A percentile compares a stretch with the other conserved stretches of the same genome.
Evolutionary conservation across 2,329 filamentous ascomycete species (phyloP).

Genomic region (Stagonosporopsis cucurbitacearum): DNA sequence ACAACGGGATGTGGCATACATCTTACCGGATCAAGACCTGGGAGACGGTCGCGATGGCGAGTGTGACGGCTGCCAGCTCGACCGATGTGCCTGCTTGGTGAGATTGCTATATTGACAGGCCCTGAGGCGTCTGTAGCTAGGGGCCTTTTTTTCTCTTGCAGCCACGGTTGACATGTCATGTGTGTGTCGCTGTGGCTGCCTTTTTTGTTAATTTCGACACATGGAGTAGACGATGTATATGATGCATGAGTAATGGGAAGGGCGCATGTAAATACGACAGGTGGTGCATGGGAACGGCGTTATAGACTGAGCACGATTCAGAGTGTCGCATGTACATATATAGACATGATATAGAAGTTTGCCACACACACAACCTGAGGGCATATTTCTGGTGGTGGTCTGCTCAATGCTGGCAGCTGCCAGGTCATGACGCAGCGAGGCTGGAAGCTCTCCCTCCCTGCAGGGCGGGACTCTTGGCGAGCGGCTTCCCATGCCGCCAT

Average conservation of each 20-base stretch:
- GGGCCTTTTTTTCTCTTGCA: background rate
- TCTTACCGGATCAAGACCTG: conserved; percentile 49
- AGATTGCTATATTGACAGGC: background rate
- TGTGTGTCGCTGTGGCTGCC: background rate
- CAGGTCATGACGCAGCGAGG: conserved; percentile 43
- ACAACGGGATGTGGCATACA: conserved; percentile 56
- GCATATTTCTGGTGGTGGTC: background rate
- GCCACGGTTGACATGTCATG: background rate
- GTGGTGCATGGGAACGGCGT: conserved; percentile 25
- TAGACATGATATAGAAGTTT: conserved; percentile 6
- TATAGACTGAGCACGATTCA: conserved; percentile 10
- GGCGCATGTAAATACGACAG: conserved; percentile 2
- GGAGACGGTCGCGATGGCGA: conserved; percentile 15
- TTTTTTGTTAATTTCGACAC: background rate
- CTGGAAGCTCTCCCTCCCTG: conserved; percentile 34
- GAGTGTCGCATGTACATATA: conserved; percentile 1
- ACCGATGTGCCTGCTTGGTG: conserved; percentile 17
- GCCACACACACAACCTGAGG: conserved; percentile 6
- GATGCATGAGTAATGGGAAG: conserved; percentile 19
- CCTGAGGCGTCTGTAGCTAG: background rate
- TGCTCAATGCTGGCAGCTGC: too few relatives aligned
- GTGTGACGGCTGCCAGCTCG: conserved; percentile 3
- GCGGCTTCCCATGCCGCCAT: conserved; percentile 29
- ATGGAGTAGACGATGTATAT: conserved; percentile 2
- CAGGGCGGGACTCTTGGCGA: conserved; percentile 27